Conservation (phyloP, 1,284 basidiomycete genomes). For the Volvariella surrecta region DNA sequence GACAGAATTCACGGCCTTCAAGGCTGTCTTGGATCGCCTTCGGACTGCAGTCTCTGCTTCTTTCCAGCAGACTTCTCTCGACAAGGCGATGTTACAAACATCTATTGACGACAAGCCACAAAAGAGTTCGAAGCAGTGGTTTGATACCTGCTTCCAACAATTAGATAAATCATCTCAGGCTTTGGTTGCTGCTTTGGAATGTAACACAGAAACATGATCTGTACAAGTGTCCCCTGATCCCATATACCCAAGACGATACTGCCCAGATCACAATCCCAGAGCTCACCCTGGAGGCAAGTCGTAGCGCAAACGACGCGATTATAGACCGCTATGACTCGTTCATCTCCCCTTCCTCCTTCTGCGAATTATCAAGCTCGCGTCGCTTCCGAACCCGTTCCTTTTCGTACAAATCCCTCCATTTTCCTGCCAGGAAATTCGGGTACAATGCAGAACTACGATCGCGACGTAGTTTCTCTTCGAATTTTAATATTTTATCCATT, state of each 20-base stretch:
- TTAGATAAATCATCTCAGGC: constrained; percentile 30
- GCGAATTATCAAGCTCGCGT: constrained; percentile 10
- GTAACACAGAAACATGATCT: not conserved
- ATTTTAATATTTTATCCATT: constrained; percentile 57
- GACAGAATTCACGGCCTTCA: constrained; percentile 28
- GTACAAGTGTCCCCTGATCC: not conserved
- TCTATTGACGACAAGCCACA: constrained; percentile 18
- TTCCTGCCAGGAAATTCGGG: constrained; percentile 60
- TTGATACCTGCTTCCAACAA: constrained; percentile 53
- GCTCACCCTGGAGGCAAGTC: too few relatives aligned
- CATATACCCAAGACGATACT: not conserved
- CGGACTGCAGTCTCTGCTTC: constrained; percentile 20
- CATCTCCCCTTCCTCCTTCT: constrained; percentile 29
- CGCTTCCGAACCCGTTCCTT: constrained; percentile 17
- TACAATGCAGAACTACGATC: constrained; percentile 46
- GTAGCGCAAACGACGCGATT: constrained; percentile 3
- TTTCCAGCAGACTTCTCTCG: constrained; percentile 20
- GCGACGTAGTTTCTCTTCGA: constrained; percentile 47
- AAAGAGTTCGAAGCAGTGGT: constrained; percentile 37
- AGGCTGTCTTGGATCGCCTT: constrained; percentile 26
- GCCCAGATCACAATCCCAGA: constrained; percentile 5
- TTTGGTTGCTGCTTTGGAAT: constrained; percentile 9
- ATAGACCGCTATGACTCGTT: constrained; percentile 8
- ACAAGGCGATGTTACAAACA: constrained; percentile 19
- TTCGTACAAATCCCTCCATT: constrained; percentile 40